A percentile compares a stretch with the other conserved stretches of the same genome.
Evolutionary conservation across 23 red algal species (phyloP).

Genomic region (Gracilaria vermiculophylla): DNA sequence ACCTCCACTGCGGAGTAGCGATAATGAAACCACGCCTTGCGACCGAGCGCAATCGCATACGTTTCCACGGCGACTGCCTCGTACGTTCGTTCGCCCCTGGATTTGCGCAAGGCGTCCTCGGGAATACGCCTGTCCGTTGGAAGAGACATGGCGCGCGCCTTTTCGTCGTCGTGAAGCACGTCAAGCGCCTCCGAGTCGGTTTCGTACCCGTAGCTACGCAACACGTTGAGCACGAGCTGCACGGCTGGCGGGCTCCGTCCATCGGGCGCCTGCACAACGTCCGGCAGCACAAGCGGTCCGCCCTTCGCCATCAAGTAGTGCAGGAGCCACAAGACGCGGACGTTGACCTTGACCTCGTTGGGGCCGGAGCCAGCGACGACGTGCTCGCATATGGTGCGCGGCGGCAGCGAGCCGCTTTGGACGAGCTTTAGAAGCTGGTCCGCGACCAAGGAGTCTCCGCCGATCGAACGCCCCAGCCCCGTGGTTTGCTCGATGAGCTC

Average conservation of each 20-base stretch:
- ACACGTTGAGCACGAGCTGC: conserved; percentile 13
- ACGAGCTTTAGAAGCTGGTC: conserved; percentile 24
- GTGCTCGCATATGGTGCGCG: not conserved
- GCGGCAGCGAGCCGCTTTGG: not conserved
- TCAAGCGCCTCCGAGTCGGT: conserved; percentile 1
- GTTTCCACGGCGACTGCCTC: conserved; percentile 44
- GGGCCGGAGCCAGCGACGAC: conserved; percentile 43
- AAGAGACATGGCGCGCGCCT: conserved; percentile 6
- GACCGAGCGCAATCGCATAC: conserved; percentile 56
- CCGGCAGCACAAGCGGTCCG: conserved; percentile 27
- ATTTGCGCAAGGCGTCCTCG: not conserved
- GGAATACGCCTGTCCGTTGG: not conserved
- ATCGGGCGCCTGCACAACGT: not conserved
- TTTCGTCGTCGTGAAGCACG: conserved; percentile 48
- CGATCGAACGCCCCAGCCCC: conserved; percentile 23
- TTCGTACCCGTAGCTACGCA: conserved; percentile 22
- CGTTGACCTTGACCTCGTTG: conserved; percentile 36
- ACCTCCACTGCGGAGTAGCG: conserved; percentile 63
- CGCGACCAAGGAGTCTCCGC: not conserved
- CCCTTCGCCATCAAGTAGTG: conserved; percentile 42
- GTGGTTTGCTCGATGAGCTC: conserved; percentile 48
- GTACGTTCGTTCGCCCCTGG: not conserved
- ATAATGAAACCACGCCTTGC: conserved; percentile 66
- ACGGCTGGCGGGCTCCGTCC: conserved; percentile 4
- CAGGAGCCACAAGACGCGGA: conserved; percentile 39